Percentiles rank a stretch among this genome's conserved stretches.
Evolutionary conservation across 768 basidiomycete genomes (phyloP).

Genomic region (Serendipita sp.): DNA sequence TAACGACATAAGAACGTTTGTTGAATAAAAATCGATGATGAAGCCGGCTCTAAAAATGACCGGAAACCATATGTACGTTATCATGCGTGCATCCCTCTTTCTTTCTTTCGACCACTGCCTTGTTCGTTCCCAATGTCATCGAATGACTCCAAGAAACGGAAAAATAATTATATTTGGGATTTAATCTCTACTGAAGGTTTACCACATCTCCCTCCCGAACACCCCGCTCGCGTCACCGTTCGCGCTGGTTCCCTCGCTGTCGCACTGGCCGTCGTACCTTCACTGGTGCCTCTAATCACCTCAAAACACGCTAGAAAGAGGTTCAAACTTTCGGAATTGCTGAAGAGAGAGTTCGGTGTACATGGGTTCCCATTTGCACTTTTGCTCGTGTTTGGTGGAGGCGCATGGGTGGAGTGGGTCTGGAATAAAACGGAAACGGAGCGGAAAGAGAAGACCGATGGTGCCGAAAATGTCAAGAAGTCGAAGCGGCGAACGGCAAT

Average conservation of each 20-base stretch:
- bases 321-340: slow-evolving; percentile 21
- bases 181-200: background rate
- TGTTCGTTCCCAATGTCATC: background rate
- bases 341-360: slow-evolving; percentile 40
- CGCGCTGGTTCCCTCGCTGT: background rate
- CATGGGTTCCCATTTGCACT: slow-evolving; percentile 59
- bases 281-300: background rate
- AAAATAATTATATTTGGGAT: background rate
- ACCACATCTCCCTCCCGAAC: background rate
- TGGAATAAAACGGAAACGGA: slow-evolving; percentile 13
- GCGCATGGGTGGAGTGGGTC: slow-evolving; percentile 32
- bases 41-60: background rate
- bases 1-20: too few species aligned
- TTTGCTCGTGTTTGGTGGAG: slow-evolving; percentile 49
- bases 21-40: too few species aligned
- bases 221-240: background rate
- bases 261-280: background rate
- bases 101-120: too few species aligned
- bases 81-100: too few species aligned
- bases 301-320: background rate
- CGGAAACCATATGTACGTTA: too few species aligned
- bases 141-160: background rate
- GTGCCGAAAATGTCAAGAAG: slow-evolving; percentile 8
- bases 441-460: background rate
- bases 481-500: slow-evolving; percentile 25